Base-by-base conservation (phyloP, 2,329 filamentous ascomycete species). In the Pseudopithomyces maydicus region DNA sequence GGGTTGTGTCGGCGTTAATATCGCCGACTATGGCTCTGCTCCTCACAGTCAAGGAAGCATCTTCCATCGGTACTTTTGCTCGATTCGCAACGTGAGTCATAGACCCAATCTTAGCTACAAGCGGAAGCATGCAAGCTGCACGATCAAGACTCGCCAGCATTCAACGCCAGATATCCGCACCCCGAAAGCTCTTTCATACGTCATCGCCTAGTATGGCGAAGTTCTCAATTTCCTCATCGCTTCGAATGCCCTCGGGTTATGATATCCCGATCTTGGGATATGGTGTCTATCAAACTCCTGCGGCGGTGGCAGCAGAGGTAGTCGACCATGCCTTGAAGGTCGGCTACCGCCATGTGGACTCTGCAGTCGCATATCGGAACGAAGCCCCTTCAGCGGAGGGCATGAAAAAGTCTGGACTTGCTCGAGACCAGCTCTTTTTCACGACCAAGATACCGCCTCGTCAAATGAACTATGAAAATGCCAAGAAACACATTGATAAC, bases 371-470 rank as follows among this genome's bases (percentile, higher is more conserved):
- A 65, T 92, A 92, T 72, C 82, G 77, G 54, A 92, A 92, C 63
- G 90, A 92, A 70, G 73, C 77, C 12, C 81, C 88, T 65, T 87
- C 91, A 35, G 87, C 88, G 6, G 78, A 85, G 46, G 89, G 88
- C 1, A 77, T 91, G 33, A 79, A 79, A 42, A 71, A 82, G 51
- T 87, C 84, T 1, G 80, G 80, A 0, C 65, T 91, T 10, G 74
- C 80, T 2, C 81, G 87, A 35, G 75, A 80, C 12, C 80, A 90
- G 14, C 64, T 92, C 35, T 92, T 89, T 73, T 77, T 91, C 51
- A 91, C 89, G 0, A 90, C 87, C 43, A 92, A 92, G 76, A 86
- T 91, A 54, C 79, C 88, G 20, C 79, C 77, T 15, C 79, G 89
- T 64, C 68, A 84, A 50, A 84, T 84, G 66, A 77, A 82, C 15